Base-by-base conservation (phyloP, 192 early-diverging fungal species). In the Mortierella claussenii region DNA sequence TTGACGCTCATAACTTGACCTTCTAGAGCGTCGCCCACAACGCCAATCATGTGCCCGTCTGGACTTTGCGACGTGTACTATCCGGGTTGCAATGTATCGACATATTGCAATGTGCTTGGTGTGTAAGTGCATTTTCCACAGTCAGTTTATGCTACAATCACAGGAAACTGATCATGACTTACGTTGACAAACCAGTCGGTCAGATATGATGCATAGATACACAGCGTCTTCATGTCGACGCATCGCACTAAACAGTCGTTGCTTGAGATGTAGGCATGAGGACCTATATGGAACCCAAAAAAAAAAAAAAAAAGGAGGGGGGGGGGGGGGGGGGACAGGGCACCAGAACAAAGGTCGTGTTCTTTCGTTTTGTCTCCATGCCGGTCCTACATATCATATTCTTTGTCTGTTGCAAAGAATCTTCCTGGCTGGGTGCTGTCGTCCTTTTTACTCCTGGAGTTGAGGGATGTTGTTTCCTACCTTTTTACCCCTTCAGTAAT, bases 1-100 rank as follows among this genome's bases (percentile, higher is more conserved):
- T 75, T 75, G 32, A 60, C 51, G 20, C 71, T 75, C 54, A 66
- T 59, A 10, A 75, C 51, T 49, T 48, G 46, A 0, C 63, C 71
- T 31, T 75, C 63, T 0, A n/a, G 15, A 1, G 40, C 33, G 24
- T 75, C 71, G 3, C 62, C 62, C 0, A 65, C 71, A 3, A 75
- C n/a, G 1, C 31, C 71, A 0, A 75, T 60, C 71, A 75, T 75
- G 37, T 75, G 71, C 1, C 62, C 63, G 32, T 75, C 71, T 11
- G 71, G 71, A 13, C 71, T 75, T 60, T 75, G 71, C 4, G 71
- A 53, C 15, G 63, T 60, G 27, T 66, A 75, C 71, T 75, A 66
- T 1, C n/a, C 3, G 8, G n/a, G n/a, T n/a, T n/a, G 4, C 0
- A 33, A 11, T 24, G 30, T 32, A 15, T 2, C 3, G 23, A 36